These are phyloP conservation scores for Pseudonectria buxi DNA, from an alignment of 2,329 filamentous ascomycete genomes.

Conservation along the genomic window DNA sequence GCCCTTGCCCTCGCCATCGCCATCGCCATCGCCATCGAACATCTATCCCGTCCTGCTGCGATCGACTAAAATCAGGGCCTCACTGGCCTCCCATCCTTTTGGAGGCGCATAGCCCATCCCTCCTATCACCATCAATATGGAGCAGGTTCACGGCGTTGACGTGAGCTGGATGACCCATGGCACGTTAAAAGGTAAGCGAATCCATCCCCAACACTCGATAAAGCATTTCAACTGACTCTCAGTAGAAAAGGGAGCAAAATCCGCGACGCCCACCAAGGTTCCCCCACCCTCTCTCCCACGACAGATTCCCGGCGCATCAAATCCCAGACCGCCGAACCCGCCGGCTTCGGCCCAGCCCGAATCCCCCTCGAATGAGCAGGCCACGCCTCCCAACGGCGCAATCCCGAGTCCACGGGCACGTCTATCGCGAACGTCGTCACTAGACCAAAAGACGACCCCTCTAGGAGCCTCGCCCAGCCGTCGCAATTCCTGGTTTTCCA, in stretches of 20 bases:
- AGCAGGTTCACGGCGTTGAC: slow-evolving; percentile 74
- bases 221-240: slow-evolving; percentile 6
- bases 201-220: slow-evolving; percentile 15
- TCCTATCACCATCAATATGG: slow-evolving; percentile 48
- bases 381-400: slow-evolving; percentile 18
- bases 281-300: slow-evolving; percentile 25
- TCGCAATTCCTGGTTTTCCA: slow-evolving; percentile 87
- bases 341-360: slow-evolving; percentile 18
- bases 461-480: slow-evolving; percentile 37
- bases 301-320: slow-evolving; percentile 23
- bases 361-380: slow-evolving; percentile 17
- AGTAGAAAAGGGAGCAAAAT: slow-evolving; percentile 25
- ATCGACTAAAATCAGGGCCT: neutral
- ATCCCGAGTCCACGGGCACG: slow-evolving; percentile 14
- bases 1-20: too few species aligned
- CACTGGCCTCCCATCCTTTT: slow-evolving; percentile 3
- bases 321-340: slow-evolving; percentile 20
- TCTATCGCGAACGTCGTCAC: slow-evolving; percentile 28
- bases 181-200: slow-evolving; percentile 65
- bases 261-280: slow-evolving; percentile 22
- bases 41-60: neutral
- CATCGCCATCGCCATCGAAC: too few species aligned
- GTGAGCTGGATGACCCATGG: slow-evolving; percentile 86
- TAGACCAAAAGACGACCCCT: slow-evolving; percentile 25
- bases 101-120: slow-evolving; percentile 4